These are phyloP conservation scores for Infundibulicybe gibba DNA, from an alignment of 768 basidiomycete genomes.

Conservation along the genomic window DNA sequence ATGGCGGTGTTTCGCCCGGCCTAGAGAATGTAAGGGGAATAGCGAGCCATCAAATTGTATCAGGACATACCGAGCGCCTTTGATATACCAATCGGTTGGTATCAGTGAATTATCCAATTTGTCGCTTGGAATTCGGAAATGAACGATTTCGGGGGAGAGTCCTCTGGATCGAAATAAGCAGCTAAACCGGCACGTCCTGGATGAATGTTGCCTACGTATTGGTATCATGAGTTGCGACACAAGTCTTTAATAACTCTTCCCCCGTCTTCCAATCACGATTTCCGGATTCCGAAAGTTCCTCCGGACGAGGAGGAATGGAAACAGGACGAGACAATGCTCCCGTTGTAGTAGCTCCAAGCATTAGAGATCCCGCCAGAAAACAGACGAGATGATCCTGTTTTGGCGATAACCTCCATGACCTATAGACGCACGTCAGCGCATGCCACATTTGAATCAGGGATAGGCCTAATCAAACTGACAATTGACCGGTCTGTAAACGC, in stretches of 20 bases:
- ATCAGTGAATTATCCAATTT: conserved; percentile 29
- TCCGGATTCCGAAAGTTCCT: conserved; percentile 58
- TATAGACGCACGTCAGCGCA: conserved; percentile 18
- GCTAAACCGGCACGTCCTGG: neutral
- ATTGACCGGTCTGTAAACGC: conserved; percentile 24
- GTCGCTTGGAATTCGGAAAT: conserved; percentile 67
- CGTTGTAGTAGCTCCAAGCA: conserved; percentile 78
- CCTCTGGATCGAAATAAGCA: conserved; percentile 42
- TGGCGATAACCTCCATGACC: conserved; percentile 66
- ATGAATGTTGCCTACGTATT: conserved; percentile 65
- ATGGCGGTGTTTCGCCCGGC: conserved; percentile 36
- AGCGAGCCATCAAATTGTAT: neutral
- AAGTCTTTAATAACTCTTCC: conserved; percentile 79
- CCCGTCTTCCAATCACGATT: conserved; percentile 82
- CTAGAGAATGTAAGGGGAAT: conserved; percentile 12
- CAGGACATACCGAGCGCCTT: conserved; percentile 52
- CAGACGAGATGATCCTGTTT: conserved; percentile 98
- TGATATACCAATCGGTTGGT: conserved; percentile 85
- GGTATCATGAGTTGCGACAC: conserved; percentile 72
- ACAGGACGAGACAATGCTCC: conserved; percentile 46
- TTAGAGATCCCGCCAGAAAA: conserved; percentile 88
- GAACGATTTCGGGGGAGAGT: conserved; percentile 83
- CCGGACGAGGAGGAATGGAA: conserved; percentile 61
- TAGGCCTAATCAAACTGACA: conserved; percentile 19
- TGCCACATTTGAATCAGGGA: neutral